Percentiles rank a stretch among this genome's conserved stretches.
Evolutionary conservation across 768 basidiomycete species (phyloP).

Genomic region (Serendipita indica): DNA sequence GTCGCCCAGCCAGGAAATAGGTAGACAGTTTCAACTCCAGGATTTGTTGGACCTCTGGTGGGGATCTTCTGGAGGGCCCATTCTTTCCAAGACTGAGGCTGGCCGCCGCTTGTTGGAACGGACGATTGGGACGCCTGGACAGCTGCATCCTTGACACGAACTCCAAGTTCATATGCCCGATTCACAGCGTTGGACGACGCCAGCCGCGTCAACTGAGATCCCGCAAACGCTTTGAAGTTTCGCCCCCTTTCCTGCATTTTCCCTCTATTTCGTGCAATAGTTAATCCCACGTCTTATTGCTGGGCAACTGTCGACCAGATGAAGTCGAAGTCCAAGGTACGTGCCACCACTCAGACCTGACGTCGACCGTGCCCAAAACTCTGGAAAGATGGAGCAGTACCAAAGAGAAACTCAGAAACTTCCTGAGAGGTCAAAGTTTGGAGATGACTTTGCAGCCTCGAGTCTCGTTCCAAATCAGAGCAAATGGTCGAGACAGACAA

Average conservation of each 20-base stretch:
- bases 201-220: not conserved
- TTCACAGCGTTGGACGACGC: slow-evolving; percentile 7
- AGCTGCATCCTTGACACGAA: not conserved
- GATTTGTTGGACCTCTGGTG: slow-evolving; percentile 17
- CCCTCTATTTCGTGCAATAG: too few relatives aligned
- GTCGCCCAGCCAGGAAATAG: slow-evolving; percentile 78
- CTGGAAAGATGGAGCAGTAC: too few relatives aligned
- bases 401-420: too few relatives aligned
- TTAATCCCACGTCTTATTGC: too few relatives aligned
- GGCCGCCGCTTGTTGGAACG: not conserved
- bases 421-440: too few relatives aligned
- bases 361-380: too few relatives aligned
- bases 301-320: too few relatives aligned
- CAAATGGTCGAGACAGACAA: too few relatives aligned
- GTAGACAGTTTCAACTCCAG: slow-evolving; percentile 26
- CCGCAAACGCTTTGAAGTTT: slow-evolving; percentile 2
- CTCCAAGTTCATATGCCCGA: not conserved
- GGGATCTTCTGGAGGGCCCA: slow-evolving; percentile 50
- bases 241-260: not conserved
- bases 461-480: too few relatives aligned
- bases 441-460: too few relatives aligned
- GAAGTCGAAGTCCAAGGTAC: too few relatives aligned
- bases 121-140: not conserved
- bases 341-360: too few relatives aligned
- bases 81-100: slow-evolving; percentile 35